Base-by-base conservation (phyloP, 179 eudicot species). In the Spergularia azorica region DNA sequence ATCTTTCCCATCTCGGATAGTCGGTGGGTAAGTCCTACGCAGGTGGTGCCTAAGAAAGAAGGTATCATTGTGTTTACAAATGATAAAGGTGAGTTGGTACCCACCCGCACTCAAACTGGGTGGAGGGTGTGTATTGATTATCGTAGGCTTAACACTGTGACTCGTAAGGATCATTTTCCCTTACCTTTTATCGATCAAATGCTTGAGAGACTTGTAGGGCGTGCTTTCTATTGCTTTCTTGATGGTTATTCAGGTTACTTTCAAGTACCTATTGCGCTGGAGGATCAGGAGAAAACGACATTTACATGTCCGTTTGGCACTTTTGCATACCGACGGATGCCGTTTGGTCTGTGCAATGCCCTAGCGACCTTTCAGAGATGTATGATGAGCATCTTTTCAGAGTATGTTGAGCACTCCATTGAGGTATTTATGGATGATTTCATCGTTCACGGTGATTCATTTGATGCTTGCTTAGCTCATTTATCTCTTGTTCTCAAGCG, bases 161-260 rank as follows among this genome's bases (percentile, higher is more conserved):
- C 26, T 1, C 41, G 52, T 16, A 67, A 67, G 18, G 52, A 46
- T n/a, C 71, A 67, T 9, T 67, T 67, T 4, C 21, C 71, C 6
- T 13, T 46, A 2, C 71, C 71, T 11, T 67, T 46, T 11, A 67
- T 67, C 12, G 71, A 67, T 54, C 55, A 51, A 48, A 68, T 68
- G 58, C 46, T 67, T 15, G 39, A 68, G 9, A 20, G 59, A 12
- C 9, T 50, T 0, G 59, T 51, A 13, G 3, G 9, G 43, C 43
- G 43, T 2, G 2, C 43, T 10, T n/a, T 0, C 7, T 48, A 21
- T 9, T 50, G 39, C 6, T 68, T n/a, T 6, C 26, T 48, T 41
- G 59, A 50, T 68, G 72, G 72, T 3, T 48, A n/a, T 14, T 48
- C 38, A 2, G 72, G 57, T 1, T 68, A 21, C 20, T 16, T 41